phyloP scores from a whole-genome alignment of 768 basidiomycete species.

The Boletus bicolor region DNA sequence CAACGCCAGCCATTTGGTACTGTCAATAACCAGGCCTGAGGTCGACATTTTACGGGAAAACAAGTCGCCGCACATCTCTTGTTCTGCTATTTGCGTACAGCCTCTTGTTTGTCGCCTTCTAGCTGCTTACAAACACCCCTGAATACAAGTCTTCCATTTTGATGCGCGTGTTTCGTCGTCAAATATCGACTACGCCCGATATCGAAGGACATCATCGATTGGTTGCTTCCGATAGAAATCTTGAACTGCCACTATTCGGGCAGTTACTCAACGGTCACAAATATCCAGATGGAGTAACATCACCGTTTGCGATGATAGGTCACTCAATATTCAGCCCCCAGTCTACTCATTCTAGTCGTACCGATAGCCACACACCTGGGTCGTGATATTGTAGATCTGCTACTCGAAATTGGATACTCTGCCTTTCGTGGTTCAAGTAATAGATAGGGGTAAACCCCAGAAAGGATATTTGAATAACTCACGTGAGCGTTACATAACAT shows the following conservation, averaged over 20 bases:
- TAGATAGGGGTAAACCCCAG: constrained; percentile 11
- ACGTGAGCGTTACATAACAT: too few relatives aligned
- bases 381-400: constrained; percentile 4
- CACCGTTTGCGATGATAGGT: constrained; percentile 4
- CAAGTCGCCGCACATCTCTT: constrained; percentile 19
- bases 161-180: constrained; percentile 36
- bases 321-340: not conserved
- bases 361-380: constrained; percentile 9
- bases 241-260: constrained; percentile 5
- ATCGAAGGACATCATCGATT: constrained; percentile 16
- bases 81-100: constrained; percentile 19
- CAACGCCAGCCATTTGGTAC: constrained; percentile 1
- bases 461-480: not conserved
- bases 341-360: constrained; percentile 1
- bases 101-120: constrained; percentile 23
- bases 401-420: not conserved
- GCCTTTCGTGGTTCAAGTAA: not conserved
- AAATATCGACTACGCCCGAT: constrained; percentile 32
- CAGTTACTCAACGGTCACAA: constrained; percentile 3
- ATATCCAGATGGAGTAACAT: constrained; percentile 11
- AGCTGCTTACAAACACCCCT: constrained; percentile 22
- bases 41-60: constrained; percentile 10
- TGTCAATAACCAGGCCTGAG: constrained; percentile 2
- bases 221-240: constrained; percentile 14
- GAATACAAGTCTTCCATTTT: constrained; percentile 33